Evolutionary conservation across 2,329 filamentous ascomycete species (phyloP), one percentile per base, ranked within the genome.

Genomic region (Leptographium lundbergii): DNA sequence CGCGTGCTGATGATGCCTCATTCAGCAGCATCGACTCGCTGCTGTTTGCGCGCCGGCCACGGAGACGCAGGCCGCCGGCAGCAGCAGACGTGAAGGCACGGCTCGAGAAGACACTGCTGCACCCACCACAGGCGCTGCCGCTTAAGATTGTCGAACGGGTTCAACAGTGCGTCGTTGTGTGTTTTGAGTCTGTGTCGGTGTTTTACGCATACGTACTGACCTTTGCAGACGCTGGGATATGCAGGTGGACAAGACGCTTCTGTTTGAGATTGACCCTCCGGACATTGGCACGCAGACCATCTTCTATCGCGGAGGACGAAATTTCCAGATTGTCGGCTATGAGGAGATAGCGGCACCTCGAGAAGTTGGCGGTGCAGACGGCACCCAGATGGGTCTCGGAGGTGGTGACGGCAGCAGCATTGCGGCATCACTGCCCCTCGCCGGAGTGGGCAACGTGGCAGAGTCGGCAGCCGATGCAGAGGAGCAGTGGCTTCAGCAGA

Each of bases 231-330:
- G 81, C 67, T 99, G 92, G 94, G 89, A 96, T 63, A 80, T 84
- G 59, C 82, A 89, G 4, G 81, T 85, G 45, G 87, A 96, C 67
- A 88, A 91, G 69, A 81, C 84, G n/a, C 85, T 90, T 59, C 80
- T 97, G 22, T 96, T 95, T 72, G 83, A 86, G 63, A 80, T 97
- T 58, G 90, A 91, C 1, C 89, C 91, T 4, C 95, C 92, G 0
- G 94, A 97, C 73, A 92, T 91, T 19, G 84, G 94, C 60, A 97
- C 91, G n/a, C 86, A 96, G 65, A 96, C 90, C 32, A 85, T 94
- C 34, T 99, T 99, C 71, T 87, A 85, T 52, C 82, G 94, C 59
- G 90, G 96, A 72, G 94, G 94, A 6, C 79, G 97, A 17, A 91
- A 97, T 72, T 94, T 94, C 25, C 82, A 87, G 57, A 92, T 99